A percentile compares a stretch with the other conserved stretches of the same genome.
Conservation (phyloP, 306 rosid species). For the Luffa acutangula region DNA sequence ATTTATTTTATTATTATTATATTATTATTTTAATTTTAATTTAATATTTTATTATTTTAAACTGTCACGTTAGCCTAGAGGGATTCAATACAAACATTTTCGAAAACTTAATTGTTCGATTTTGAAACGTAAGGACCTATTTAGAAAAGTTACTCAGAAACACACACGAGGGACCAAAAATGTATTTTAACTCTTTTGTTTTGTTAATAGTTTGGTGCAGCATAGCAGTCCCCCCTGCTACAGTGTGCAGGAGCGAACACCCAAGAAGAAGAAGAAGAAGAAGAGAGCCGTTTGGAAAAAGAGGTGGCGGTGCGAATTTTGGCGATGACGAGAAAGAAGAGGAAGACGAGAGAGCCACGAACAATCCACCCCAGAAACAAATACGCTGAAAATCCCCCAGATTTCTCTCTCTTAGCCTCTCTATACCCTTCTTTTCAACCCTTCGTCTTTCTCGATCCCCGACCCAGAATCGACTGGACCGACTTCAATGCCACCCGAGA, state of each 20-base stretch:
- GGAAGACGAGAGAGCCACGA: constrained; percentile 33
- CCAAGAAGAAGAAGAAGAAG: not conserved
- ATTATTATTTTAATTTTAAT: too few relatives aligned
- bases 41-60: too few relatives aligned
- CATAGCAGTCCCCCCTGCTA: not conserved
- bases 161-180: too few relatives aligned
- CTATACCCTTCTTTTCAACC: constrained; percentile 62
- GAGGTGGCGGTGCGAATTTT: not conserved
- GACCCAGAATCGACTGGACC: constrained; percentile 61
- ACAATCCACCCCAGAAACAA: constrained; percentile 56
- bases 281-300: not conserved
- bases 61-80: too few relatives aligned
- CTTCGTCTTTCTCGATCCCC: constrained; percentile 22
- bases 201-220: too few relatives aligned
- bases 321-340: constrained; percentile 27
- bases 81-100: too few relatives aligned
- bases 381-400: constrained; percentile 67
- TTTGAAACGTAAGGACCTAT: too few relatives aligned
- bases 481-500: constrained; percentile 82
- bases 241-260: not conserved
- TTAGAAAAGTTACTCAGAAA: too few relatives aligned
- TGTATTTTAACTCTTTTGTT: too few relatives aligned
- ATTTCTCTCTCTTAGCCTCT: constrained; percentile 61
- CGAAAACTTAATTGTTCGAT: too few relatives aligned
- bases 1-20: too few relatives aligned